Base-by-base conservation (phyloP, 2,329 filamentous ascomycete species). In the Penicillium corylophilum region DNA sequence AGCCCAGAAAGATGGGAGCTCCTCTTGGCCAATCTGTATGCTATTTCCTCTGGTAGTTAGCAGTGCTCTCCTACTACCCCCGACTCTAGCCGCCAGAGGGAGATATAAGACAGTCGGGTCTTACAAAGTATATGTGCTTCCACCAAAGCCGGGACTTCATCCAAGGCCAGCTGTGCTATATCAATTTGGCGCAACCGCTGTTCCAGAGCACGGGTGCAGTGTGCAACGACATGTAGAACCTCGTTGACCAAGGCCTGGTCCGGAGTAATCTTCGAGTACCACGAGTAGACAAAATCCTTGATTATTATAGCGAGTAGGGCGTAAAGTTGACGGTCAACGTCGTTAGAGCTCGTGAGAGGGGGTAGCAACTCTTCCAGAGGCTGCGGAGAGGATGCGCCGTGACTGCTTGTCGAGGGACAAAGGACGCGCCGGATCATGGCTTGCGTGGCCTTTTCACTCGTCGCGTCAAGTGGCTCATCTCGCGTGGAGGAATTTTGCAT, bases 211-310 rank as follows among this genome's bases (percentile, higher is more conserved):
- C 90, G 82, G 36, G 90, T 96, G 71, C 89, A 94, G 72, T 97
- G 93, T 36, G 93, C 94, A 64, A 97, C 89, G 60, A 96, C 86
- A 66, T 90, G 89, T 48, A 97, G 80, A 51, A 96, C 82, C 75
- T 96, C 92, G 61, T 88, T 86, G 54, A 94, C 86, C 67, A 99
- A 95, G 12, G 84, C 81, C 68, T 92, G 88, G 72, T 99, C 93
- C 3, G 90, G 84, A 1, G 93, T 96, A 70, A 99, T 94, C 71
- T 87, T 93, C 59, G 79, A 81, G 76, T 99, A 99, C 94, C 94
- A 99, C 28, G 84, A 85, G 70, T 94, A 87, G 33, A 99, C 88
- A 69, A 91, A 96, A 59, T 96, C 91, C 65, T 89, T 86, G 63
- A 96, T 79, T 55, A 97, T 85, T 53, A 97, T 88, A 46, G 94